Evolutionary conservation across 2,329 filamentous ascomycete genomes (phyloP), one percentile per base, ranked within the genome.

Genomic region (Ophiostoma piceae): DNA sequence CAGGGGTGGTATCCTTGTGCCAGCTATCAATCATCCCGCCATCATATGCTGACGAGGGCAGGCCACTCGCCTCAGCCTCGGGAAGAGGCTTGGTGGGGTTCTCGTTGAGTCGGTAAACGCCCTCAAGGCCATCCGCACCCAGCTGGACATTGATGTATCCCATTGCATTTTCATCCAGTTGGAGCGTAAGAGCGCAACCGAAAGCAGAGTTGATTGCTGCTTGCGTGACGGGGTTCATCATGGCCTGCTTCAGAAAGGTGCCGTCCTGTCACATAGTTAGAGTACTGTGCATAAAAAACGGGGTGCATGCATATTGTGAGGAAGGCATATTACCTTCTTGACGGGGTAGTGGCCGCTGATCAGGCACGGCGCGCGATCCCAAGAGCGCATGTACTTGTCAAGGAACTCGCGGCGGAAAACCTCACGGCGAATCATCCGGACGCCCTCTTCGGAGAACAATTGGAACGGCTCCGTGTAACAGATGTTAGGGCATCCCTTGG

Each of bases 101-200:
- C 29, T 72, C 70, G 1, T 62, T 67, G 0, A 69, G 60, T 14
- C 70, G 67, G 41, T 73, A 73, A 1, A 73, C 72, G 4, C 70
- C 72, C 39, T 71, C 68, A 11, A 71, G 68, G 1, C 72, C 72
- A 2, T 71, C 72, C 2, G 70, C 69, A 5, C 72, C 72, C 1
- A 73, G 69, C 57, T 73, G 72, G 11, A 73, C 72, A 37, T 73
- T 73, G 69, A 71, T 71, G 41, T 73, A 71, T 2, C 72, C 72
- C 69, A 73, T 71, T 19, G 72, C 70, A 29, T 71, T 73, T 54
- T 73, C 72, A 37, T 73, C 72, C 22, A 66, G 65, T 37, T 66
- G 65, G 4, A 66, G 39, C 2, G n/a, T 6, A 22, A 66, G 37
- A 29, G 65, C 65, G 26, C 65, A 66, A 22, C 65, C 65, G 29